Conservation (phyloP, 768 basidiomycete species). For the Rhodocollybia butyracea region DNA sequence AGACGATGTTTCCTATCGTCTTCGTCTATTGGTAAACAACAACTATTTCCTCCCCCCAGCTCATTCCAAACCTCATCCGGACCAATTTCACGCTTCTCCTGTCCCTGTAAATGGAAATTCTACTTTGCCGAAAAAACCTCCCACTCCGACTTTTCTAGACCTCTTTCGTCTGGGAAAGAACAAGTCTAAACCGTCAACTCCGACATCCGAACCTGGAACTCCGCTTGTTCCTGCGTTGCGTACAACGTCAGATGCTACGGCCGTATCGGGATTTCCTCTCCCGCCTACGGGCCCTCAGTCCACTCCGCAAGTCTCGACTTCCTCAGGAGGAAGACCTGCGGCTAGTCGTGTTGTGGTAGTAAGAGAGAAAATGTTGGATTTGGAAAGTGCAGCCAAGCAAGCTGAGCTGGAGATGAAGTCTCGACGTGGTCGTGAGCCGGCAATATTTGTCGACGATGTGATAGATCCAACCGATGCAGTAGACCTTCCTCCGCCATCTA, state of each 20-base stretch:
- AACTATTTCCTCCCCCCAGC: slow-evolving; percentile 88
- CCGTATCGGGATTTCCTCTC: slow-evolving; percentile 38
- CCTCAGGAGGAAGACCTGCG: slow-evolving; percentile 16
- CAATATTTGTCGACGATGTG: slow-evolving; percentile 46
- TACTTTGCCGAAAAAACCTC: slow-evolving; percentile 41
- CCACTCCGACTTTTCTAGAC: slow-evolving; percentile 62
- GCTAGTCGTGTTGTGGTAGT: slow-evolving; percentile 76
- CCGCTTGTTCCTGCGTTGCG: slow-evolving; percentile 46
- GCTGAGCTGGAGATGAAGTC: slow-evolving; percentile 71
- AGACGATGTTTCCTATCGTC: slow-evolving; percentile 83
- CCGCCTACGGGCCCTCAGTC: too few relatives aligned
- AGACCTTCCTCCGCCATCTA: slow-evolving; percentile 69
- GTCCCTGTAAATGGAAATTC: slow-evolving; percentile 37
- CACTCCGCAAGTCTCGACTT: too few relatives aligned
- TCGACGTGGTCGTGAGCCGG: slow-evolving; percentile 24
- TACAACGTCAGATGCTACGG: slow-evolving; percentile 65
- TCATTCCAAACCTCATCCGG: slow-evolving; percentile 73
- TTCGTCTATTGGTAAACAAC: slow-evolving; percentile 81
- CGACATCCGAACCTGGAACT: slow-evolving; percentile 30
- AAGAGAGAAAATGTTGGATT: slow-evolving; percentile 74
- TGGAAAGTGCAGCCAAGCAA: slow-evolving; percentile 68
- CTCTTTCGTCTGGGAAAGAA: slow-evolving; percentile 67
- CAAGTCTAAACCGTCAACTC: slow-evolving; percentile 60
- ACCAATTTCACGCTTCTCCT: slow-evolving; percentile 51
- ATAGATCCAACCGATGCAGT: slow-evolving; percentile 86